Conservation (phyloP, 306 rosid species). For the Prunus padus region DNA sequence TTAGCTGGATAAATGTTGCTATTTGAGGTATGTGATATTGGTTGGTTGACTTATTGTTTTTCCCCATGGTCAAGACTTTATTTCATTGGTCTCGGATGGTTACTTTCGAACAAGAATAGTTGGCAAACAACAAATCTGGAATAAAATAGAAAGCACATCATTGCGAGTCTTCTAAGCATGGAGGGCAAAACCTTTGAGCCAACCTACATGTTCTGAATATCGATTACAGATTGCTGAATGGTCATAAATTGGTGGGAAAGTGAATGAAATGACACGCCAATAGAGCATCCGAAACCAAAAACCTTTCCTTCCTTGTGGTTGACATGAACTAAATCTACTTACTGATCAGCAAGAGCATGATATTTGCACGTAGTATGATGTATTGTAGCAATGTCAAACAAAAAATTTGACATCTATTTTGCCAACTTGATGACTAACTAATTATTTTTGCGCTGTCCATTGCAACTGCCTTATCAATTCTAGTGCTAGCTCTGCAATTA, state of each 20-base stretch:
- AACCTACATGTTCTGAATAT: neutral
- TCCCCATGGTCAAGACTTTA: neutral
- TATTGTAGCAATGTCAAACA: conserved; percentile 8
- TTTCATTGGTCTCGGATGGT: neutral
- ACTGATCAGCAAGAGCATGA: neutral
- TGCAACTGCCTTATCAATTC: conserved; percentile 16
- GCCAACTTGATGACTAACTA: conserved; percentile 2
- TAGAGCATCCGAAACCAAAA: neutral
- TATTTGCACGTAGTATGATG: neutral
- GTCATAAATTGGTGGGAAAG: neutral
- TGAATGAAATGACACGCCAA: neutral
- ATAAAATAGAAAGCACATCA: neutral
- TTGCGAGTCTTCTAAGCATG: neutral
- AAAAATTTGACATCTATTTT: conserved; percentile 11
- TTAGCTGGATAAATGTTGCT: neutral
- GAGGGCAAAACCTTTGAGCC: neutral
- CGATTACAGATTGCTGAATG: neutral
- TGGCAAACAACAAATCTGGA: neutral
- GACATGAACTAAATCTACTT: neutral
- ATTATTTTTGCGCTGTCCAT: conserved; percentile 5
- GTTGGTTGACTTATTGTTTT: neutral
- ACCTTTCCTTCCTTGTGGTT: neutral
- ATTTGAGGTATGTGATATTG: neutral
- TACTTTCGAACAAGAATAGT: neutral
- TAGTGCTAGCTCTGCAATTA: conserved; percentile 23